Evolutionary conservation across 1,139 yeast species (phyloP).

Genomic region (Kodamaea arcana): DNA sequence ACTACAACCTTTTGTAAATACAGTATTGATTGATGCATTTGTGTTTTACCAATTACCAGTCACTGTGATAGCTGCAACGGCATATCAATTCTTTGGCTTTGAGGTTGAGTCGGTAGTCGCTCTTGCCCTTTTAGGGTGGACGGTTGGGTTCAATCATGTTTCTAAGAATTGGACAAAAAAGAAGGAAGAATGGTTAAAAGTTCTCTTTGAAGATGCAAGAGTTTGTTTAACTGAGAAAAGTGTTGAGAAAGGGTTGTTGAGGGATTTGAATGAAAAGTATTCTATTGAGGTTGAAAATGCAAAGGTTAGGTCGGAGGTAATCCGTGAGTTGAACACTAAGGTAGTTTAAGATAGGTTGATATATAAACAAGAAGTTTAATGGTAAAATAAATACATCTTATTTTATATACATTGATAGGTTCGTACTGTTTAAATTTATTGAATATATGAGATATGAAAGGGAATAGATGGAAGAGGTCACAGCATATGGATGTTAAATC

Average conservation of each 20-base stretch:
- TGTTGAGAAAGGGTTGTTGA: conserved; percentile 30
- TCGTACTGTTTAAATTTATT: too few species aligned
- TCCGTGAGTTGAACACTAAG: background rate
- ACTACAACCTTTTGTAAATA: conserved; percentile 38
- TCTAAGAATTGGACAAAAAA: conserved; percentile 36
- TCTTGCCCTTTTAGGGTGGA: conserved; percentile 37
- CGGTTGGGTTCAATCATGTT: conserved; percentile 41
- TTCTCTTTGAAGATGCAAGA: conserved; percentile 34
- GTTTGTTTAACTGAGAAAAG: conserved; percentile 34
- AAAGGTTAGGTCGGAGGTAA: conserved; percentile 13
- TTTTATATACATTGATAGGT: too few species aligned
- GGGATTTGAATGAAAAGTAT: conserved; percentile 27
- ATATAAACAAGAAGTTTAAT: too few species aligned
- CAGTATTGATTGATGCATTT: conserved; percentile 28
- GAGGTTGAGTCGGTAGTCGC: conserved; percentile 33
- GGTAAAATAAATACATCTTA: too few species aligned
- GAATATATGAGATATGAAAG: too few species aligned
- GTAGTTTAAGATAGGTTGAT: too few species aligned
- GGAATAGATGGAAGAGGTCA: too few species aligned
- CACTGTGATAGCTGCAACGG: conserved; percentile 25
- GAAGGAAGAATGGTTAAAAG: conserved; percentile 25
- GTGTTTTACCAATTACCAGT: conserved; percentile 40
- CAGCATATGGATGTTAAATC: too few species aligned
- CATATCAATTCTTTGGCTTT: conserved; percentile 36
- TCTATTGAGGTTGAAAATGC: conserved; percentile 19